Conservation (phyloP, 495 filamentous ascomycete genomes). For the Trichocladium uniseriatum region DNA sequence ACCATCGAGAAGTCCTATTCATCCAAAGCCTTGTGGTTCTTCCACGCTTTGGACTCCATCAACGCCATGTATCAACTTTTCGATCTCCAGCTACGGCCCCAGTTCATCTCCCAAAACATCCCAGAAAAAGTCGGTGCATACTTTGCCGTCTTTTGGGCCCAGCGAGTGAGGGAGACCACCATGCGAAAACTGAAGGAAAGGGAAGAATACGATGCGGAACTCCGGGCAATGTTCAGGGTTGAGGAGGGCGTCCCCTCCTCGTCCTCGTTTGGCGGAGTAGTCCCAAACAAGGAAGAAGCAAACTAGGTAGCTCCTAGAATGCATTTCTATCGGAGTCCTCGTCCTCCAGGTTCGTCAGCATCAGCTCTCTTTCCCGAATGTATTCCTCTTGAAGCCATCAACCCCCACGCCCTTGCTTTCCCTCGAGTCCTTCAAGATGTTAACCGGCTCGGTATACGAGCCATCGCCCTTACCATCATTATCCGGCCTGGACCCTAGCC, state of each 20-base stretch:
- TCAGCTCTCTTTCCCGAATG: neutral
- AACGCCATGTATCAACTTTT: neutral
- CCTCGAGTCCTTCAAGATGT: too few species aligned
- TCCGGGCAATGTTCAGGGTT: neutral
- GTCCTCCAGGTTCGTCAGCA: constrained; percentile 1
- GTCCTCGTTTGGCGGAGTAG: too few species aligned
- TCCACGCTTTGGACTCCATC: neutral
- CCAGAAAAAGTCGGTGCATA: neutral
- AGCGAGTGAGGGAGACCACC: neutral
- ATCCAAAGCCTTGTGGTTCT: neutral
- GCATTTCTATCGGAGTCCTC: too few species aligned
- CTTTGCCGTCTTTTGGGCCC: neutral
- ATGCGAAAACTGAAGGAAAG: neutral
- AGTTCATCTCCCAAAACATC: neutral
- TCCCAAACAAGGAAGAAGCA: neutral
- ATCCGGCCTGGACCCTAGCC: too few species aligned
- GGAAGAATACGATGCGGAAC: neutral
- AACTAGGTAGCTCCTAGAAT: neutral
- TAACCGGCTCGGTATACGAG: too few species aligned
- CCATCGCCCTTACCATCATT: too few species aligned
- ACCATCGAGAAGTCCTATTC: neutral
- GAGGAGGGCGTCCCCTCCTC: neutral
- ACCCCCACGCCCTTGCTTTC: too few species aligned
- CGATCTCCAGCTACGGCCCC: neutral
- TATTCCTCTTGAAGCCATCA: neutral